Base-by-base conservation (phyloP, 164 flowering plant genomes). In the Aristolochia californica region DNA sequence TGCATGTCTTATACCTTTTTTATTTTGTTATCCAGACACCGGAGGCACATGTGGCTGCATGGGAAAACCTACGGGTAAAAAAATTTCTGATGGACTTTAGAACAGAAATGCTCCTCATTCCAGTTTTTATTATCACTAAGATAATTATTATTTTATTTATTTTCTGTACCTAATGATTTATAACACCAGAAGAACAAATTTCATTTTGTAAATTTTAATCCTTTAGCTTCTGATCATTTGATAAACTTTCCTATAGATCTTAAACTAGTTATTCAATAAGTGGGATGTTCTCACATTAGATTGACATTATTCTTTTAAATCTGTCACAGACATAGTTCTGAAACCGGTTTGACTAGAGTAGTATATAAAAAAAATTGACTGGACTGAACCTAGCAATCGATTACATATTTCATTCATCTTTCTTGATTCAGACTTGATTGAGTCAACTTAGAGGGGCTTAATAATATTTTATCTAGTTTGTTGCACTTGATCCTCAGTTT, bases 31-130 rank as follows among this genome's bases (percentile, higher is more conserved):
- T 17, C 21, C 83, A 93, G 99, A 71, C 90, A 59, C 97, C 96
- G 30, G 83, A 85, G 68, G 84, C 85, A 64, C 88, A 93, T 80
- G 87, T 84, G 54, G 73, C 84, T 48, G 99, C 99, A 26, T 93
- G 99, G 99, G 71, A 73, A 67, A 84, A 87, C 63, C 68, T 93
- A 60, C 79, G 64, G 87, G 99, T 93, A 50, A 49, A 40, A 47
- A 47, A 18, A 10, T 21, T 47, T 10, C 45, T 43, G 45, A 43
- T 47, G 50, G 5, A 21, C 22, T 17, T 47, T n/a, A n/a, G 50
- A 47, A 21, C 8, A 2, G 2, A 7, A 4, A 47, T 47, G 50
- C 21, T n/a, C 5, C 50, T 21, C 11, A 17, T 17, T 47, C 18
- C 18, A 47, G 14, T 34, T 22, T 22, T 58, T 27, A 16, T 11